Conservation (phyloP, 202 grass and related monocot species). For the Dendrocalamus latiflorus region DNA sequence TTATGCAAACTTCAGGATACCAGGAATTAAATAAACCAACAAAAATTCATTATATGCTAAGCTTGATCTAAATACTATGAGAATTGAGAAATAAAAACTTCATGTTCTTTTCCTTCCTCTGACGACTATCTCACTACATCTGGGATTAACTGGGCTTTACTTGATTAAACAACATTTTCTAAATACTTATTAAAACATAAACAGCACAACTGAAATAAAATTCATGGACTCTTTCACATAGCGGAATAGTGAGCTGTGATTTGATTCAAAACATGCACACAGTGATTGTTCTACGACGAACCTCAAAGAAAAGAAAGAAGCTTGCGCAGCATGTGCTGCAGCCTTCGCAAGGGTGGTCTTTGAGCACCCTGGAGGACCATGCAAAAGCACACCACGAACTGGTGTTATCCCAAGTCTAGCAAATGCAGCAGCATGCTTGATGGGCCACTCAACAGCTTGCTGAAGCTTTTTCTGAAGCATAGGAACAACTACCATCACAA, state of each 20-base stretch:
- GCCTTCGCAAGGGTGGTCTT: no score
- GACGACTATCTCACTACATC: no score
- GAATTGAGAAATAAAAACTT: not conserved
- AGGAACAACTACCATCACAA: conserved; percentile 6
- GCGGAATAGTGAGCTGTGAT: no score
- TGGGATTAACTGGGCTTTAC: no score
- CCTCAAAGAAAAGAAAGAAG: conserved; percentile 97
- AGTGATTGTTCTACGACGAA: not conserved
- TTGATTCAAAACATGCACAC: no score
- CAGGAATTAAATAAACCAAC: not conserved
- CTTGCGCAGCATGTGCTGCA: no score
- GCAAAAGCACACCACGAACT: conserved; percentile 76
- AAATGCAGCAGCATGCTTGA: conserved; percentile 71
- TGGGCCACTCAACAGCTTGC: conserved; percentile 91
- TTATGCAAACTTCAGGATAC: not conserved
- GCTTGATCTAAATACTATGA: not conserved
- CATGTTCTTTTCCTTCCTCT: no score
- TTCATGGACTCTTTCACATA: no score
- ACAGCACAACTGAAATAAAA: no score
- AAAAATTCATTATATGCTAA: not conserved
- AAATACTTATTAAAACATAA: no score
- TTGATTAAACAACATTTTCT: no score
- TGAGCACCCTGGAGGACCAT: conserved; percentile 86
- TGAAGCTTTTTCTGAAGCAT: conserved; percentile 67
- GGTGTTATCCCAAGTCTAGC: conserved; percentile 77